These are phyloP conservation scores for Candida golubevii DNA, from an alignment of 805 yeast species.

Conservation along the genomic window DNA sequence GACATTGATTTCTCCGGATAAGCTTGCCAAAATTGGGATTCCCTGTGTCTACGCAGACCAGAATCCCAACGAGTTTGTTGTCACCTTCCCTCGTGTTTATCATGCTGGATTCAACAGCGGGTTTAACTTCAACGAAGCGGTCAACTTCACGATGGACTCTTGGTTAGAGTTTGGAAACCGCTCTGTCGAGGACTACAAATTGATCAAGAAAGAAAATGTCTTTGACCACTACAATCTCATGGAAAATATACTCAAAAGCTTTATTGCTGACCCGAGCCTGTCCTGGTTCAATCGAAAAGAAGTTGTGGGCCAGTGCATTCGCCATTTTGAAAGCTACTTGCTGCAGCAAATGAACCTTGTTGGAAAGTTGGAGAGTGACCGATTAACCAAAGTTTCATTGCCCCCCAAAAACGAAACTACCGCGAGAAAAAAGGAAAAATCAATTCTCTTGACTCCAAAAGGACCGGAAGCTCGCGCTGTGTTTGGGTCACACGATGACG, in stretches of 20 bases:
- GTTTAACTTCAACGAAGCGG: slow-evolving; percentile 44
- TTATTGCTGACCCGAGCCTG: slow-evolving; percentile 2
- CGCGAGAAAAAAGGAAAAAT: background rate
- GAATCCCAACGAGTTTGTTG: slow-evolving; percentile 52
- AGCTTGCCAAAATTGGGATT: slow-evolving; percentile 42
- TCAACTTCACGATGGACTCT: slow-evolving; percentile 58
- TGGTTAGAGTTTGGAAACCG: slow-evolving; percentile 67
- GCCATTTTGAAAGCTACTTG: slow-evolving; percentile 25
- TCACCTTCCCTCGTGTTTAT: slow-evolving; percentile 42
- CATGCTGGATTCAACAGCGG: slow-evolving; percentile 46
- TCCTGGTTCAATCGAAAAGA: slow-evolving; percentile 8
- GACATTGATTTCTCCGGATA: slow-evolving; percentile 71
- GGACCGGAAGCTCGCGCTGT: background rate
- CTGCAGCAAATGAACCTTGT: slow-evolving; percentile 19
- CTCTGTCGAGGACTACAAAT: slow-evolving; percentile 20
- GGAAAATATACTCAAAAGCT: slow-evolving; percentile 40
- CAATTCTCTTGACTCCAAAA: slow-evolving; percentile 3
- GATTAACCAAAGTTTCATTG: slow-evolving; percentile 11
- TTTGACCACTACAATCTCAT: slow-evolving; percentile 52
- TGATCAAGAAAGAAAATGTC: slow-evolving; percentile 39
- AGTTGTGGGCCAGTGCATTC: slow-evolving; percentile 21
- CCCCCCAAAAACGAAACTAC: background rate
- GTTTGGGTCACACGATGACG: slow-evolving; percentile 24
- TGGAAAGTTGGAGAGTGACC: slow-evolving; percentile 18
- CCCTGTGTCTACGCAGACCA: slow-evolving; percentile 58